These are phyloP conservation scores for Fomes fomentarius DNA, from an alignment of 1,284 basidiomycete species.

Conservation along the genomic window DNA sequence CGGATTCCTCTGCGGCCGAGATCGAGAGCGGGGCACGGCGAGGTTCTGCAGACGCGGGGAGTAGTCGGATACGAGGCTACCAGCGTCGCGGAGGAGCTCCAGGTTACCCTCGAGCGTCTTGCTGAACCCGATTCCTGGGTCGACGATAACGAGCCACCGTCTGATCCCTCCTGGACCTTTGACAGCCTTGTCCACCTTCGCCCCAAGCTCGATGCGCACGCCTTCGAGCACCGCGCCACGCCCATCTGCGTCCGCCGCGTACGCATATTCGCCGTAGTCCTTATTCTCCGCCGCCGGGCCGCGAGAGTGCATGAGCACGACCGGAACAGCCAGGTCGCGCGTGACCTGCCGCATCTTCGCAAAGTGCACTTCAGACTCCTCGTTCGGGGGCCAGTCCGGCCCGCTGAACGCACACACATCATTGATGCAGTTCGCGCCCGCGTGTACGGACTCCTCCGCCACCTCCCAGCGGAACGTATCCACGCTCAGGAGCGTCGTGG, in stretches of 20 bases:
- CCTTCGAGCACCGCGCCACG: slow-evolving; percentile 65
- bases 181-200: slow-evolving; percentile 72
- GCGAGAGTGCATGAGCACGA: slow-evolving; percentile 94
- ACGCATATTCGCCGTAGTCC: slow-evolving; percentile 59
- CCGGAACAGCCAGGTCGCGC: slow-evolving; percentile 63
- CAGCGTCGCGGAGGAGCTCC: slow-evolving; percentile 61
- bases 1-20: slow-evolving; percentile 43
- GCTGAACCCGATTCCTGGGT: slow-evolving; percentile 96
- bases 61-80: slow-evolving; percentile 47
- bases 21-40: background rate
- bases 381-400: slow-evolving; percentile 50
- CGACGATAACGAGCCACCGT: slow-evolving; percentile 90
- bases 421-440: slow-evolving; percentile 94
- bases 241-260: slow-evolving; percentile 33
- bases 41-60: slow-evolving; percentile 29
- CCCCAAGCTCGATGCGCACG: slow-evolving; percentile 76
- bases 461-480: slow-evolving; percentile 93
- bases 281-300: slow-evolving; percentile 79
- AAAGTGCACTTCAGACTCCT: slow-evolving; percentile 42
- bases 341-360: slow-evolving; percentile 70
- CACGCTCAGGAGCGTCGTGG: slow-evolving; percentile 72
- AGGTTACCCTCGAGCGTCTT: slow-evolving; percentile 84
- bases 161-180: slow-evolving; percentile 75
- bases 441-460: slow-evolving; percentile 75
- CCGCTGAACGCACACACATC: slow-evolving; percentile 89